A percentile compares a stretch with the other conserved stretches of the same genome.
Conservation (phyloP, 768 basidiomycete genomes). For the Podaxis pistillaris region DNA sequence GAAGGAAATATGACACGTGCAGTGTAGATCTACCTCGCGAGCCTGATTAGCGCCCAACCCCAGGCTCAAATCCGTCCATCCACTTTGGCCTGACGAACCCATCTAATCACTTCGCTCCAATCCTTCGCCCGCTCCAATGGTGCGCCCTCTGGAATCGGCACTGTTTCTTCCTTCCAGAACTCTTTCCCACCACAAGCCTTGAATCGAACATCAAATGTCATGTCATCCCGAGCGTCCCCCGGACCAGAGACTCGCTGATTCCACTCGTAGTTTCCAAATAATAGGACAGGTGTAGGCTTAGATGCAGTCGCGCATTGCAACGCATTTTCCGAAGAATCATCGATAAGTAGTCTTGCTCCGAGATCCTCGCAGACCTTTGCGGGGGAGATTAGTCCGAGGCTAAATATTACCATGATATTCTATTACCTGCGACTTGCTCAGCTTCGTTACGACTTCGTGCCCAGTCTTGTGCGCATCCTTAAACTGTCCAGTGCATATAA, state of each 20-base stretch:
- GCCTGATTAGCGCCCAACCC: neutral
- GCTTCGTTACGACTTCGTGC: conserved; percentile 48
- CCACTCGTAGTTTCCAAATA: conserved; percentile 81
- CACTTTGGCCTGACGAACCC: conserved; percentile 33
- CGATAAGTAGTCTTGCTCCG: conserved; percentile 65
- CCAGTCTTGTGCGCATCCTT: conserved; percentile 45
- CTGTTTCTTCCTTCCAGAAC: conserved; percentile 56
- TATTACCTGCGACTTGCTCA: conserved; percentile 69
- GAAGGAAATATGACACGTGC: neutral
- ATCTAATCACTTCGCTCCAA: conserved; percentile 59
- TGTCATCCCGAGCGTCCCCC: conserved; percentile 45
- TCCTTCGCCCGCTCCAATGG: conserved; percentile 53
- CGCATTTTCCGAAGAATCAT: conserved; percentile 82
- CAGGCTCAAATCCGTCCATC: conserved; percentile 15
- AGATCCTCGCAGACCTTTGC: conserved; percentile 61
- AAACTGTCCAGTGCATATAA: conserved; percentile 78
- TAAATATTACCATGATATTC: neutral
- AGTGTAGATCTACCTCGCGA: neutral
- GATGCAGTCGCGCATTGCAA: conserved; percentile 49
- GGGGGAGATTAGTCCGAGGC: neutral
- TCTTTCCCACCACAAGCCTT: conserved; percentile 44
- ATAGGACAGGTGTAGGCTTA: conserved; percentile 56
- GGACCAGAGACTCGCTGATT: conserved; percentile 55
- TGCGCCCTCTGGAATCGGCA: conserved; percentile 48
- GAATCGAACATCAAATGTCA: conserved; percentile 51